These are phyloP conservation scores for Phytophthora pisi DNA, from an alignment of 352 stramenopile species.

Conservation along the genomic window DNA sequence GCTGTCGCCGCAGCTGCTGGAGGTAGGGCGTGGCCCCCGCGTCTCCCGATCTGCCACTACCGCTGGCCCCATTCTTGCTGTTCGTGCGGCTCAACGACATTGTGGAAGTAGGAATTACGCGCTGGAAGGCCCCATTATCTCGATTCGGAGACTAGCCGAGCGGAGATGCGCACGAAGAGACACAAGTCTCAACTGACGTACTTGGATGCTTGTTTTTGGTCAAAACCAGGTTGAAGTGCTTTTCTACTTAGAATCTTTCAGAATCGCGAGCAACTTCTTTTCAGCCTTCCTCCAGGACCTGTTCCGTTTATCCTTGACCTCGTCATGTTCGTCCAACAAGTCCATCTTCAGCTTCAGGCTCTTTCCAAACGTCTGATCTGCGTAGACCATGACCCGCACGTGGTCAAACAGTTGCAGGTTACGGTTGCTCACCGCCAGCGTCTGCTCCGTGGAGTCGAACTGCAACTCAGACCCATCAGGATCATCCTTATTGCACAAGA, in stretches of 20 bases:
- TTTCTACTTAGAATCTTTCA: not conserved
- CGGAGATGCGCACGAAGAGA: slow-evolving; percentile 14
- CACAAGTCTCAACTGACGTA: slow-evolving; percentile 10
- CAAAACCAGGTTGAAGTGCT: slow-evolving; percentile 7
- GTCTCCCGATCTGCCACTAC: slow-evolving; percentile 3
- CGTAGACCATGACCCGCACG: slow-evolving; percentile 62
- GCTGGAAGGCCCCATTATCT: not conserved
- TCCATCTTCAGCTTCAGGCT: slow-evolving; percentile 76
- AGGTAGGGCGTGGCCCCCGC: slow-evolving; percentile 25
- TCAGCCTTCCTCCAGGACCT: not conserved
- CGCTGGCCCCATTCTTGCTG: slow-evolving; percentile 14
- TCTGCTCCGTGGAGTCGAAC: slow-evolving; percentile 50
- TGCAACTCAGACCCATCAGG: slow-evolving; percentile 28
- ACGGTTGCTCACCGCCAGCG: slow-evolving; percentile 50
- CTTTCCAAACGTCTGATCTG: slow-evolving; percentile 36
- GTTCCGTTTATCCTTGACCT: not conserved
- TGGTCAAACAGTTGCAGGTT: slow-evolving; percentile 66
- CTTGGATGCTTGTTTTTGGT: not conserved
- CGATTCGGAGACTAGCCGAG: not conserved
- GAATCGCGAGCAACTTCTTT: not conserved
- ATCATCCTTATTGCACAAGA: slow-evolving; percentile 72
- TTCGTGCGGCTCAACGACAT: slow-evolving; percentile 28
- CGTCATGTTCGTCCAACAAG: slow-evolving; percentile 16
- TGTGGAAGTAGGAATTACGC: not conserved
- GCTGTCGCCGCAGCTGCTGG: slow-evolving; percentile 19